Base-by-base conservation (phyloP, 1,284 basidiomycete species). In the Austropuccinia psidii region DNA sequence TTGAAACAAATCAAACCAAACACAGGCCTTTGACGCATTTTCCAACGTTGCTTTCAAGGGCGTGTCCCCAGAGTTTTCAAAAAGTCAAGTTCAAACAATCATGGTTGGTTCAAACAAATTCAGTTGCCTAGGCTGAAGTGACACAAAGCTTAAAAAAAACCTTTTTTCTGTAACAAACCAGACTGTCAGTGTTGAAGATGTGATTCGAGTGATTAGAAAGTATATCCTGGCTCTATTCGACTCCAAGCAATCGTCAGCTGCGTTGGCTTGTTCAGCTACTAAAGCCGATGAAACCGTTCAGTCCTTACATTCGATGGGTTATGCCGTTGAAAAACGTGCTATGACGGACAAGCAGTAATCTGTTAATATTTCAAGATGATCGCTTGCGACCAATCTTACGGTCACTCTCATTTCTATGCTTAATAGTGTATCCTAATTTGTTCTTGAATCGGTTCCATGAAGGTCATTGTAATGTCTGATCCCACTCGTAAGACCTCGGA, bases 141-240 rank as follows among this genome's bases (percentile, higher is more conserved):
- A n/a, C n/a, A n/a, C n/a, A 89, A 77, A 83, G 90, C 54, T 85
- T 89, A 60, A 84, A 93, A 49, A 84, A n/a, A 24, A 52, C 49
- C 19, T 52, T 9, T 9, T 24, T 52, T 41, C 17, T 52, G 21
- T 52, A 52, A 11, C 49, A 21, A 52, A 24, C 27, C 21, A 92
- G 83, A 82, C 83, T 9, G 87, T 98, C 68, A 90, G 88, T 4
- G 87, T 89, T 77, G 85, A 87, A 4, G 87, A 96, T 75, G 87
- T 97, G 57, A 82, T 91, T 24, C 82, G 80, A 7, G 85, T 86
- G 19, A 84, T 98, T 75, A 81, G 84, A 76, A 88, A 85, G 76
- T 89, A 95, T 81, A 87, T 97, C 82, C 81, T 94, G 43, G 92
- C 93, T 0, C 82, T 98, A 62, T 98, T 99, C 81, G 86, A 90